These are phyloP conservation scores for Clavispora phyllophila DNA, from an alignment of 805 yeast genomes.

Conservation along the genomic window DNA sequence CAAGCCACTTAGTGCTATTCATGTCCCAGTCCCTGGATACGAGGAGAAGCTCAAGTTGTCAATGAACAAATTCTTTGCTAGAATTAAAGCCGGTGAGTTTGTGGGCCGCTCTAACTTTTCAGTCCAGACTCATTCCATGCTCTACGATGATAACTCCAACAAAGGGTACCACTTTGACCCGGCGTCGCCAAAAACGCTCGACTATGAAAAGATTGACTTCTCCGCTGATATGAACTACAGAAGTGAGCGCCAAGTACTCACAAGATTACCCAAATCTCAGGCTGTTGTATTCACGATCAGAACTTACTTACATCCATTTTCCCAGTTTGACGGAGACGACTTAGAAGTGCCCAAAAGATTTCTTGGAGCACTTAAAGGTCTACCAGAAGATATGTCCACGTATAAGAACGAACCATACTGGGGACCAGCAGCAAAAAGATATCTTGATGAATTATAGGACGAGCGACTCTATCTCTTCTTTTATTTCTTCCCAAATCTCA, in stretches of 20 bases:
- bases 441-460: constrained; percentile 8
- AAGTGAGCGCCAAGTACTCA: constrained; percentile 55
- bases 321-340: constrained; percentile 39
- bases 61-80: constrained; percentile 38
- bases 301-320: constrained; percentile 53
- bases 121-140: constrained; percentile 28
- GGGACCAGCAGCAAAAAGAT: constrained; percentile 57
- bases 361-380: constrained; percentile 57
- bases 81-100: constrained; percentile 32
- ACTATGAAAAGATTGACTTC: constrained; percentile 29
- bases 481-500: constrained; percentile 65
- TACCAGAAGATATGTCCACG: constrained; percentile 52
- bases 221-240: constrained; percentile 48
- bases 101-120: constrained; percentile 39
- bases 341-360: constrained; percentile 47
- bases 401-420: constrained; percentile 64
- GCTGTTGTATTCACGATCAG: constrained; percentile 49
- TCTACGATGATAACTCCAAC: constrained; percentile 35
- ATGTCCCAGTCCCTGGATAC: constrained; percentile 40
- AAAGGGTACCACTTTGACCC: constrained; percentile 34
- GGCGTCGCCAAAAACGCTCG: constrained; percentile 20
- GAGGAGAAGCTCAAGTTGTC: constrained; percentile 33
- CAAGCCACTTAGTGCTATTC: constrained; percentile 33
- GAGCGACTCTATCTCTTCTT: constrained; percentile 26
- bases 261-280: constrained; percentile 45